Conservation (phyloP, 139 green algal genomes). For the Diplosphaera chodatii region DNA sequence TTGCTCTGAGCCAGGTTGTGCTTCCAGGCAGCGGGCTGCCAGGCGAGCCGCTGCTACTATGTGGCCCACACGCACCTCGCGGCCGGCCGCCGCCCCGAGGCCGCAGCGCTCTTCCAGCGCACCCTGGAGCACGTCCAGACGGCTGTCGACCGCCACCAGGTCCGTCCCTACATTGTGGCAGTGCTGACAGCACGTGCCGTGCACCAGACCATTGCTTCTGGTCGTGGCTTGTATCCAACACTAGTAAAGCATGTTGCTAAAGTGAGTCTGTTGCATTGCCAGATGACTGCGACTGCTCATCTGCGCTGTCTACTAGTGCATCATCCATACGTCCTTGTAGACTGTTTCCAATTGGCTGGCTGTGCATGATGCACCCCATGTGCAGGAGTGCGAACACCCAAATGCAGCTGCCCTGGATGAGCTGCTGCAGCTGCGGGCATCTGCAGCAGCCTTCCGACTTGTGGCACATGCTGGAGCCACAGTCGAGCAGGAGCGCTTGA, state of each 20-base stretch:
- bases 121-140: constrained; percentile 31
- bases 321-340: too few relatives aligned
- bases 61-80: constrained; percentile 50
- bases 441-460: constrained; percentile 20
- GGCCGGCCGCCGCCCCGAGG: constrained; percentile 39
- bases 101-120: constrained; percentile 51
- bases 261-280: too few relatives aligned
- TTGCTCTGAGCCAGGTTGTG: too few relatives aligned
- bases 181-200: too few relatives aligned
- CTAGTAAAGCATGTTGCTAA: too few relatives aligned
- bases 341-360: too few relatives aligned
- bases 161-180: neutral
- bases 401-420: constrained; percentile 10
- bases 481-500: constrained; percentile 17
- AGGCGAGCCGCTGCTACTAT: constrained; percentile 40
- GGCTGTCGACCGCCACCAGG: constrained; percentile 22
- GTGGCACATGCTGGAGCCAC: constrained; percentile 23
- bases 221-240: too few relatives aligned
- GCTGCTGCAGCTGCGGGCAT: constrained; percentile 9
- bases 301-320: too few relatives aligned
- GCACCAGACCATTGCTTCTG: too few relatives aligned
- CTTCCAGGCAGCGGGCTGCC: constrained; percentile 30
- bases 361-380: too few relatives aligned
- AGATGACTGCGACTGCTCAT: too few relatives aligned
- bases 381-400: constrained; percentile 23